A percentile compares a stretch with the other conserved stretches of the same genome.
Evolutionary conservation across 768 basidiomycete genomes (phyloP).

Genomic region (Podaxis mareebaensis): DNA sequence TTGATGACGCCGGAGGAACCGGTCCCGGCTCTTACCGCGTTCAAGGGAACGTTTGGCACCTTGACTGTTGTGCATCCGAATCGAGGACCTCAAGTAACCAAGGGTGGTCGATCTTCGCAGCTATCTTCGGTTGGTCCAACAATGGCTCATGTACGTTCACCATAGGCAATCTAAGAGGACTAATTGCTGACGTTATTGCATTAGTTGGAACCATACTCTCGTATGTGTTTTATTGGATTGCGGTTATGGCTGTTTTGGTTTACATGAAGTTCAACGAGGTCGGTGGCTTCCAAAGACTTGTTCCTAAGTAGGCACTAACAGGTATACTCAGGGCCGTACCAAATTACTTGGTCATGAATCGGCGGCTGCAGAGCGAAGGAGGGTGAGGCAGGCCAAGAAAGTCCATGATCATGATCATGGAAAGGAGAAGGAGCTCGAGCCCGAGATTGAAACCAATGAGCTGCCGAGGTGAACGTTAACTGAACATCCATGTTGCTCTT

Average conservation of each 20-base stretch:
- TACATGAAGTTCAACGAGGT: conserved; percentile 68
- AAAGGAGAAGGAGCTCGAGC: background rate
- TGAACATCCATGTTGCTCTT: background rate
- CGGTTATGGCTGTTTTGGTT: conserved; percentile 67
- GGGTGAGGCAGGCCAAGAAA: background rate
- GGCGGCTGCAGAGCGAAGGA: conserved; percentile 35
- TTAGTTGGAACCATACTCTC: conserved; percentile 76
- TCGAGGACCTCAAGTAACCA: conserved; percentile 38
- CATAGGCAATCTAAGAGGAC: background rate
- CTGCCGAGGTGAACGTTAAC: background rate
- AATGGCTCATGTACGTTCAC: conserved; percentile 60
- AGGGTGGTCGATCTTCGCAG: conserved; percentile 83
- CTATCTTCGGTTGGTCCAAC: conserved; percentile 89
- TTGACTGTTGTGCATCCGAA: conserved; percentile 76
- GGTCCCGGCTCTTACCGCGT: conserved; percentile 88
- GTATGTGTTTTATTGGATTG: conserved; percentile 93
- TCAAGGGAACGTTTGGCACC: conserved; percentile 84
- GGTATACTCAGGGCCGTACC: conserved; percentile 54
- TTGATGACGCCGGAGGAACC: conserved; percentile 64
- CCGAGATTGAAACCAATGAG: background rate
- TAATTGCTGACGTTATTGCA: conserved; percentile 2
- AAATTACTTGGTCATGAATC: conserved; percentile 60
- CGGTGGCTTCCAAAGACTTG: conserved; percentile 15
- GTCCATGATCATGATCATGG: background rate
- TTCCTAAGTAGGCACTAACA: background rate